phyloP scores from a whole-genome alignment of 2,329 filamentous ascomycete species.

The Alternaria postmessia region DNA sequence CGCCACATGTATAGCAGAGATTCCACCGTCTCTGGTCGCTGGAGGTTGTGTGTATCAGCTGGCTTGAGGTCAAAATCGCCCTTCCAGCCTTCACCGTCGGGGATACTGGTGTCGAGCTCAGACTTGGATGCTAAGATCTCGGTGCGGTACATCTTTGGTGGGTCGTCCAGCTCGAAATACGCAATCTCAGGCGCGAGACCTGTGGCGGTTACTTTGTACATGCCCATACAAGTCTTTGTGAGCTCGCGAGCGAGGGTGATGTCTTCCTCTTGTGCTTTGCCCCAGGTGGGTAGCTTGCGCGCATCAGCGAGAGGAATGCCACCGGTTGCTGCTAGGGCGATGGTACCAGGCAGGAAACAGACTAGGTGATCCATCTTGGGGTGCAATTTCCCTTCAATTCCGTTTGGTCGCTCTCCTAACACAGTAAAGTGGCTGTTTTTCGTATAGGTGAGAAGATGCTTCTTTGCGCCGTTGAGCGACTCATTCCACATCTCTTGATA shows the following conservation, averaged over 20 bases:
- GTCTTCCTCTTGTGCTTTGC: slow-evolving; percentile 80
- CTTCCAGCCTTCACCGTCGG: slow-evolving; percentile 69
- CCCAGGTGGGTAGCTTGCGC: slow-evolving; percentile 74
- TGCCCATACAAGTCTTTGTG: slow-evolving; percentile 97
- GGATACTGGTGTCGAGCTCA: slow-evolving; percentile 35
- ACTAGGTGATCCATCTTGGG: slow-evolving; percentile 99
- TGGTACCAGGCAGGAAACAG: slow-evolving; percentile 96
- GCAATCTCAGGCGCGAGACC: slow-evolving; percentile 95
- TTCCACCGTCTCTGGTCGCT: slow-evolving; percentile 96
- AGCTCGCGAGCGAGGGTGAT: slow-evolving; percentile 87
- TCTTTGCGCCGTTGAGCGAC: slow-evolving; percentile 82
- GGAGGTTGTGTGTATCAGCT: slow-evolving; percentile 91
- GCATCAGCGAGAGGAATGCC: slow-evolving; percentile 80
- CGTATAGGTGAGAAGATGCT: slow-evolving; percentile 91
- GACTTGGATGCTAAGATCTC: slow-evolving; percentile 58
- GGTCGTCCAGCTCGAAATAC: slow-evolving; percentile 80
- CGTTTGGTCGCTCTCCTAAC: slow-evolving; percentile 82
- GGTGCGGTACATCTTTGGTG: slow-evolving; percentile 66
- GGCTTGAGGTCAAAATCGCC: slow-evolving; percentile 80
- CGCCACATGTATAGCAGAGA: slow-evolving; percentile 98
- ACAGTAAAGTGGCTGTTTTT: slow-evolving; percentile 83
- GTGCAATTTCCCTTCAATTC: slow-evolving; percentile 70
- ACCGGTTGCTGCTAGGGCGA: slow-evolving; percentile 85
- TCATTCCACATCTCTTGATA: slow-evolving; percentile 96
- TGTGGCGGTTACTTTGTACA: slow-evolving; percentile 89